A percentile compares a stretch with the other conserved stretches of the same genome.
Evolutionary conservation across 1,284 basidiomycete species (phyloP).

Genomic region (Lentinula novae-zelandiae): DNA sequence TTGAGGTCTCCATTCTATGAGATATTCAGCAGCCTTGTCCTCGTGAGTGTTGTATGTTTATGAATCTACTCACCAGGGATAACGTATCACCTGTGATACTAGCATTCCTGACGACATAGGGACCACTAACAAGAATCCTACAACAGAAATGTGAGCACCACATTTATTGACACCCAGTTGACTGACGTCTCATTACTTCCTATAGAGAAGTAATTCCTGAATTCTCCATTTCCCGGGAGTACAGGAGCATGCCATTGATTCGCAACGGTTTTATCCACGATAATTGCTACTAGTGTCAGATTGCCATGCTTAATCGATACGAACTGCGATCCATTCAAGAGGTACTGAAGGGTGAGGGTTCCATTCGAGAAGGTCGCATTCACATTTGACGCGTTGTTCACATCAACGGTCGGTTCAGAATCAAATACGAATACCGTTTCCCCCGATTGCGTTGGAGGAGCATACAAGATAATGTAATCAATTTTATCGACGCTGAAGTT

Average conservation of each 20-base stretch:
- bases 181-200: constrained; percentile 43
- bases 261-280: constrained; percentile 44
- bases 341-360: constrained; percentile 35
- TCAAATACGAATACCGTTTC: constrained; percentile 39
- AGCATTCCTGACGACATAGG: constrained; percentile 47
- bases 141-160: not conserved
- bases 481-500: constrained; percentile 30
- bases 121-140: constrained; percentile 48
- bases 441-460: constrained; percentile 35
- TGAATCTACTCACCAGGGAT: constrained; percentile 26
- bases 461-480: constrained; percentile 45
- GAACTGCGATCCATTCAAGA: constrained; percentile 30
- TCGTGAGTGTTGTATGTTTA: no score
- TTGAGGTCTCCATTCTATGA: constrained; percentile 44
- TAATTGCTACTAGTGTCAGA: constrained; percentile 30
- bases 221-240: constrained; percentile 32
- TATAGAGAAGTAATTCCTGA: constrained; percentile 42
- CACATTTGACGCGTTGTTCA: constrained; percentile 26
- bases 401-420: constrained; percentile 25
- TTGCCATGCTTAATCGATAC: constrained; percentile 27
- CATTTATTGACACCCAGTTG: not conserved
- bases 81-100: constrained; percentile 31
- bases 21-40: not conserved
- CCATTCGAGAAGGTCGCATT: constrained; percentile 28
- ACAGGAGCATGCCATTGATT: constrained; percentile 46